Conservation (phyloP, 2,329 filamentous ascomycete genomes). For the Pseudogymnoascus sp. region DNA sequence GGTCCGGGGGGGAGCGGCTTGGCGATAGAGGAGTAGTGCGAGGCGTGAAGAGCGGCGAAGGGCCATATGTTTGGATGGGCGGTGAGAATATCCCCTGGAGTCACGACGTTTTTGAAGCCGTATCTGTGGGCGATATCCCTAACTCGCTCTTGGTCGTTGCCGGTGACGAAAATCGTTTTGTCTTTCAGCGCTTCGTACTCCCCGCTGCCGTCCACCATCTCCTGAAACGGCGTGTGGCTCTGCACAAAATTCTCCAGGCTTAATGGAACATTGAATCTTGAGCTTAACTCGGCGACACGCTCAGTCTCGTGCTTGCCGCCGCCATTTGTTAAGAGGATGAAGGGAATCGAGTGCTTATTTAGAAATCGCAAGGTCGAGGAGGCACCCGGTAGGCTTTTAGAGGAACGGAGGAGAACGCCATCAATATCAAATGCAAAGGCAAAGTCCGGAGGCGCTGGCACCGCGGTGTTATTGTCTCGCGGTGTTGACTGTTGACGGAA, state of each 20-base stretch:
- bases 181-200: conserved; percentile 44
- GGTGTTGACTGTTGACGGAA: neutral
- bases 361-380: conserved; percentile 64
- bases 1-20: conserved; percentile 47
- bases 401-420: conserved; percentile 83
- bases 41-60: conserved; percentile 59
- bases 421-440: conserved; percentile 49
- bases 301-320: conserved; percentile 76
- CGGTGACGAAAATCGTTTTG: conserved; percentile 67
- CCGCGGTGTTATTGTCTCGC: neutral
- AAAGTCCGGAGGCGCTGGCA: conserved; percentile 6
- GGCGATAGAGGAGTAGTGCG: conserved; percentile 51
- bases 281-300: conserved; percentile 60
- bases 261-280: conserved; percentile 55
- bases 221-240: conserved; percentile 82
- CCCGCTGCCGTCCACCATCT: conserved; percentile 53
- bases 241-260: conserved; percentile 69
- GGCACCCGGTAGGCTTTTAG: conserved; percentile 71
- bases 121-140: conserved; percentile 35
- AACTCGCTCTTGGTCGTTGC: conserved; percentile 51
- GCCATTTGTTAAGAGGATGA: conserved; percentile 92
- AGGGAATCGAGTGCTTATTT: conserved; percentile 68
- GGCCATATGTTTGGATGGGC: conserved; percentile 73
- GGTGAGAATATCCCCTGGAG: conserved; percentile 72
- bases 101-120: conserved; percentile 75